Conservation (phyloP, 768 basidiomycete genomes). For the Fomitopsis serialis region DNA sequence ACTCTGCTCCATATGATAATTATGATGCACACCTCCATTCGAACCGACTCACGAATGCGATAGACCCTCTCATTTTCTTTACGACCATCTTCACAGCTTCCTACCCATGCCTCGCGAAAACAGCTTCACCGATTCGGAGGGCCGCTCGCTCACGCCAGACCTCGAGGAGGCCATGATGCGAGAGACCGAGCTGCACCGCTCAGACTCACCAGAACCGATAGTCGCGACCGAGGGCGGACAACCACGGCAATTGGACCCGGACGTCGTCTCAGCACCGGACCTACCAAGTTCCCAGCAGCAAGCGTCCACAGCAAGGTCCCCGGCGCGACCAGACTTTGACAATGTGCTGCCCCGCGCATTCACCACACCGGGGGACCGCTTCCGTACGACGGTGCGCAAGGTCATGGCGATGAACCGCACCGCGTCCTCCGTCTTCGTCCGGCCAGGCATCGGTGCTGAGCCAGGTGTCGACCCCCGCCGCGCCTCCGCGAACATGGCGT, state of each 20-base stretch:
- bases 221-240: not conserved
- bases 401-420: constrained; percentile 60
- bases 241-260: not conserved
- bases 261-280: constrained; percentile 8
- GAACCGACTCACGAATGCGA: not conserved
- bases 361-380: constrained; percentile 41
- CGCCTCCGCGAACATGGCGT: constrained; percentile 47
- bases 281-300: not conserved
- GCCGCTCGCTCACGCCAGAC: constrained; percentile 64
- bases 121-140: constrained; percentile 62
- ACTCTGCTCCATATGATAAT: no score
- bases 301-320: not conserved
- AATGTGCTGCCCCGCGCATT: constrained; percentile 8
- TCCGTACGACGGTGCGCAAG: constrained; percentile 51
- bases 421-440: constrained; percentile 27
- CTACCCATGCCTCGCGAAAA: constrained; percentile 56
- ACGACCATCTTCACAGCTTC: not conserved
- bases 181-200: not conserved
- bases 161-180: constrained; percentile 36
- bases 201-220: constrained; percentile 4
- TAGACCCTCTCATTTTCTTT: not conserved
- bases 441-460: constrained; percentile 53
- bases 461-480: constrained; percentile 68
- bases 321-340: not conserved
- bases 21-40: no score